These are phyloP conservation scores for Hanseniaspora taiwanica DNA, from an alignment of 805 yeast species.

Conservation along the genomic window DNA sequence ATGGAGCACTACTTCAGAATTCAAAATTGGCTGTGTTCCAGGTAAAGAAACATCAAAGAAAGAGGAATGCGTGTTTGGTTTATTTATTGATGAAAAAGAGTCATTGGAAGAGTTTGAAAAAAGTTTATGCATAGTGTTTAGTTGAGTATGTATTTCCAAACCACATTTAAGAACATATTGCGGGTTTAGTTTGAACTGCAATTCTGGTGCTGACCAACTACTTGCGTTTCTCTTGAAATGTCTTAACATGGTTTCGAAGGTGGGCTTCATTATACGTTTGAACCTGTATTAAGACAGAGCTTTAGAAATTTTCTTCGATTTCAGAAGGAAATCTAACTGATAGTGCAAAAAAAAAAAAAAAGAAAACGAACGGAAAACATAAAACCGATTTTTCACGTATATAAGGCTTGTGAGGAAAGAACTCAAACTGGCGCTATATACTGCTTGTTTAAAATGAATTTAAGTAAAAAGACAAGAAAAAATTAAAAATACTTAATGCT, in stretches of 20 bases:
- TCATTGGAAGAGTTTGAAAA: slow-evolving; percentile 50
- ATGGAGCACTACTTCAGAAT: slow-evolving; percentile 54
- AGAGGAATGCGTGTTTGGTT: slow-evolving; percentile 60
- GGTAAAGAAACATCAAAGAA: slow-evolving; percentile 80
- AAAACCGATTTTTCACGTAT: no score
- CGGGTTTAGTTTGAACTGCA: slow-evolving; percentile 7
- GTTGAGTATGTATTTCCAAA: slow-evolving; percentile 85
- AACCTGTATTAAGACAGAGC: no score
- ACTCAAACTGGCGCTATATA: no score
- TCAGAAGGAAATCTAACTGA: no score
- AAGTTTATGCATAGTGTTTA: slow-evolving; percentile 59
- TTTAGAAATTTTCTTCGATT: no score
- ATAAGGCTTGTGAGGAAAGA: no score
- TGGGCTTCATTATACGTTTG: no score
- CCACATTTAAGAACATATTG: slow-evolving; percentile 57
- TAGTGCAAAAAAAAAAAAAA: no score
- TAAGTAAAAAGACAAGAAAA: no score
- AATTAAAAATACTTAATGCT: no score
- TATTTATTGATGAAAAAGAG: slow-evolving; percentile 29
- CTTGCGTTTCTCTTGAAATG: background rate
- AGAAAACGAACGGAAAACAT: no score
- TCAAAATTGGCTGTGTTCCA: slow-evolving; percentile 79
- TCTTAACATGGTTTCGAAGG: background rate
- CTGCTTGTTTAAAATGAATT: no score
- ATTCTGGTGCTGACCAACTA: background rate